A percentile compares a stretch with the other conserved stretches of the same genome.
These are phyloP conservation scores for Rhodotorula glutinis DNA, from an alignment of 1,284 basidiomycete species.

Conservation along the genomic window DNA sequence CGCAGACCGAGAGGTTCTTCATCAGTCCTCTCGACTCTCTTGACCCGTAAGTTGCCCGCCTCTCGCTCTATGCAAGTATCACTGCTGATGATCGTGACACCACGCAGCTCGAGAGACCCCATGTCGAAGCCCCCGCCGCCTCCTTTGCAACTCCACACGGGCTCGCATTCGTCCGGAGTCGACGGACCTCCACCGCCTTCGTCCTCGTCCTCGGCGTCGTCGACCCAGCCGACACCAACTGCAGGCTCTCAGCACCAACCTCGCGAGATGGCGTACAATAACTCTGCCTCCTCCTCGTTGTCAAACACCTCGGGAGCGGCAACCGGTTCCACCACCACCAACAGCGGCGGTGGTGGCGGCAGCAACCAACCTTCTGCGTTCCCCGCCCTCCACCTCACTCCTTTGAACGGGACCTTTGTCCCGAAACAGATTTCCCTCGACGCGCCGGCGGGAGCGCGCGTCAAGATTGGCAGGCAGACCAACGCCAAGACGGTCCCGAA, in stretches of 20 bases:
- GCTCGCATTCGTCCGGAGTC: no score
- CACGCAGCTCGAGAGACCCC: neutral
- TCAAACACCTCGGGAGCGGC: neutral
- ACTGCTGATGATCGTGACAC: no score
- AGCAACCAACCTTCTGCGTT: conserved; percentile 17
- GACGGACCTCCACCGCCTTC: conserved; percentile 1
- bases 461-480: conserved; percentile 97
- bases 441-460: conserved; percentile 51
- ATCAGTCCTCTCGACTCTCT: no score
- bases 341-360: neutral
- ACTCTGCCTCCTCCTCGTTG: no score
- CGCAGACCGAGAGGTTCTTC: no score
- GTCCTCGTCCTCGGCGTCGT: neutral
- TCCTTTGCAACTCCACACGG: neutral
- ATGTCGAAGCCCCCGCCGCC: neutral
- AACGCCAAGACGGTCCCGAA: conserved; percentile 93
- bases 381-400: conserved; percentile 77
- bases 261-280: no score
- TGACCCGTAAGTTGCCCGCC: no score
- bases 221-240: neutral
- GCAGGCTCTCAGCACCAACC: no score
- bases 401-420: conserved; percentile 91
- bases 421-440: conserved; percentile 91
- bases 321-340: neutral
- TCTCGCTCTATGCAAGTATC: no score